A percentile compares a stretch with the other conserved stretches of the same genome.
Conservation (phyloP, 352 stramenopile genomes). For the Globisporangium cylindrosporum region DNA sequence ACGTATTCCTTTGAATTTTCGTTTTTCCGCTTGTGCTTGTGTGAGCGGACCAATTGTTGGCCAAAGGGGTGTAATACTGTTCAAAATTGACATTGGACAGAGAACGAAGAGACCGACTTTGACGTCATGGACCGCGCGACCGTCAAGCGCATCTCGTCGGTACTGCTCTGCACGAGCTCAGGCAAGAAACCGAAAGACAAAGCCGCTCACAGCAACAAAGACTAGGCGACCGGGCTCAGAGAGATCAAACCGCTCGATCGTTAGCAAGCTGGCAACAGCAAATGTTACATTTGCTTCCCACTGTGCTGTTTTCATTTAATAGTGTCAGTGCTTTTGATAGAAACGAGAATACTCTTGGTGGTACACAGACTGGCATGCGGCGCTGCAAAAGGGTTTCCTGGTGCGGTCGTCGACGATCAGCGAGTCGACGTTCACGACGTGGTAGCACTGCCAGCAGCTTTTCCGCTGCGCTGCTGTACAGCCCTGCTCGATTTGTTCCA, state of each 20-base stretch:
- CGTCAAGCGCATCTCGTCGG: conserved; percentile 75
- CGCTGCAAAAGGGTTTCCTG: conserved; percentile 52
- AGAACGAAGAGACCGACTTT: conserved; percentile 53
- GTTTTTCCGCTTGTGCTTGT: background rate
- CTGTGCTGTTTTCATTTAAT: background rate
- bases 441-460: conserved; percentile 86
- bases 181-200: conserved; percentile 53
- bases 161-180: conserved; percentile 55
- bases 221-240: background rate
- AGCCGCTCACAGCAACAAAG: background rate
- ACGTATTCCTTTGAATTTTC: conserved; percentile 2
- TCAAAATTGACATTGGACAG: conserved; percentile 17
- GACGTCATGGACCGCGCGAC: conserved; percentile 79
- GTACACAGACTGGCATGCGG: conserved; percentile 38
- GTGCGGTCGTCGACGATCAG: conserved; percentile 46
- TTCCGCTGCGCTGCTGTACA: conserved; percentile 40
- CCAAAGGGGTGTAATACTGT: background rate
- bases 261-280: background rate
- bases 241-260: background rate
- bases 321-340: conserved; percentile 26
- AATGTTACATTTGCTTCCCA: background rate
- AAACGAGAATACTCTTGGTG: conserved; percentile 55
- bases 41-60: background rate
- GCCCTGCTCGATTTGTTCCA: conserved; percentile 51
- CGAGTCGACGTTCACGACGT: conserved; percentile 34